Evolutionary conservation across 371 early-diverging fungal species (phyloP).

Genomic region (Mucor saturninus): DNA sequence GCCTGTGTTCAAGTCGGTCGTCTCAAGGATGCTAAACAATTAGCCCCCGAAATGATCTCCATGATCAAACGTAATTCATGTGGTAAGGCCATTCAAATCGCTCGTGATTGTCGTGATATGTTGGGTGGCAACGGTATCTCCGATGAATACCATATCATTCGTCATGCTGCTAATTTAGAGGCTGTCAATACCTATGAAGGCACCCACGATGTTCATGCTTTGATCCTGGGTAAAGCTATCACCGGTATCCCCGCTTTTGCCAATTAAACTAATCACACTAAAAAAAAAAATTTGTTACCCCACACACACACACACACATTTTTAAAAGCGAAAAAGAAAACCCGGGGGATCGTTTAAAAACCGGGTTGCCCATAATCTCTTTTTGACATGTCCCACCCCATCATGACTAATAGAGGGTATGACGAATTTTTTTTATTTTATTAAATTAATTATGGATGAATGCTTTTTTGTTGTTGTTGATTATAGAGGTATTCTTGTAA

Average conservation of each 20-base stretch:
- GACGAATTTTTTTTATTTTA: not conserved
- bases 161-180: constrained; percentile 95
- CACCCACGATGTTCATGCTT: constrained; percentile 94
- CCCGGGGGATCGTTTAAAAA: too few relatives aligned
- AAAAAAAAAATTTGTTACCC: not conserved
- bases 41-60: constrained; percentile 96
- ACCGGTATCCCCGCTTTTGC: constrained; percentile 90
- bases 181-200: constrained; percentile 98
- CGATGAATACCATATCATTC: constrained; percentile 97
- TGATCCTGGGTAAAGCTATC: constrained; percentile 95
- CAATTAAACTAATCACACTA: constrained; percentile 12
- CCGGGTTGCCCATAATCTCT: too few relatives aligned
- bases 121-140: constrained; percentile 95
- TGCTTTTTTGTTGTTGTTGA: constrained; percentile 3
- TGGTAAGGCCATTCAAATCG: constrained; percentile 93
- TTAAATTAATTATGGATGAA: not conserved
- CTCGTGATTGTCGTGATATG: constrained; percentile 88
- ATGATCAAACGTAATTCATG: constrained; percentile 97
- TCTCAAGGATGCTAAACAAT: constrained; percentile 86
- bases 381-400: too few relatives aligned
- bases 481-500: constrained; percentile 8
- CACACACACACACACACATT: too few relatives aligned
- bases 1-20: constrained; percentile 93
- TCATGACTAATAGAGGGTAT: too few relatives aligned
- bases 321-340: too few relatives aligned